Evolutionary conservation across 1,284 basidiomycete genomes (phyloP), one percentile per base, ranked within the genome.

Genomic region (Puccinia hordei): DNA sequence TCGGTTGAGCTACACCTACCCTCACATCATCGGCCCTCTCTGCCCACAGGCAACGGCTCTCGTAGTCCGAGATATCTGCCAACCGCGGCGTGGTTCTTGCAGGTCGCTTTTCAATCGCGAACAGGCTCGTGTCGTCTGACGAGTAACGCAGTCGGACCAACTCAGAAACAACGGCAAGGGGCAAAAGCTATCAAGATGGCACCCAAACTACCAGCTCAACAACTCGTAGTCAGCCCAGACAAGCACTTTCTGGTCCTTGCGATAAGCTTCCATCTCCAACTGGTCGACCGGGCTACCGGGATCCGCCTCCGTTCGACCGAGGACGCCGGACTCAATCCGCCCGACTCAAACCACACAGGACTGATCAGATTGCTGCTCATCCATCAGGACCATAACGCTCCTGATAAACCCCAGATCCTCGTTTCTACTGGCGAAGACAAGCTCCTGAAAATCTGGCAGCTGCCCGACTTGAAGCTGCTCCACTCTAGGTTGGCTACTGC

Each of bases 401-500:
- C 71, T 2, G 24, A 53, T 6, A 38, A 61, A 63, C 22, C 57
- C 10, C 17, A 27, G 13, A 13, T 63, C 1, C 57, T 80, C 38
- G 24, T 80, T 41, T 61, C 51, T 49, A 73, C 78, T 17, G 78
- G 69, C 61, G 78, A 80, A 65, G 78, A 80, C 66, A 80, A 80
- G 41, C 27, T 73, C 27, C 68, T 80, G 38, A 80, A 80, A 30
- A 80, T 49, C 51, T 80, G 78, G 78, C 19, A 55, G 10, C 53
- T 80, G 59, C 78, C 78, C 46, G 44, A 4, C 55, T 59, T 80
- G 19, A 65, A 63, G 12, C 59, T 80, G 22, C 41, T 80, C 44
- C 35, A 73, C 27, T 80, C 78, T n/a, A 63, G 78, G 78, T 80
- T 17, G 13, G 66, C 55, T 59, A 0, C 46, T 38, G 6, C 44